These are phyloP conservation scores for Cladophialophora chaetospira DNA, from an alignment of 2,329 filamentous ascomycete genomes.

Conservation along the genomic window DNA sequence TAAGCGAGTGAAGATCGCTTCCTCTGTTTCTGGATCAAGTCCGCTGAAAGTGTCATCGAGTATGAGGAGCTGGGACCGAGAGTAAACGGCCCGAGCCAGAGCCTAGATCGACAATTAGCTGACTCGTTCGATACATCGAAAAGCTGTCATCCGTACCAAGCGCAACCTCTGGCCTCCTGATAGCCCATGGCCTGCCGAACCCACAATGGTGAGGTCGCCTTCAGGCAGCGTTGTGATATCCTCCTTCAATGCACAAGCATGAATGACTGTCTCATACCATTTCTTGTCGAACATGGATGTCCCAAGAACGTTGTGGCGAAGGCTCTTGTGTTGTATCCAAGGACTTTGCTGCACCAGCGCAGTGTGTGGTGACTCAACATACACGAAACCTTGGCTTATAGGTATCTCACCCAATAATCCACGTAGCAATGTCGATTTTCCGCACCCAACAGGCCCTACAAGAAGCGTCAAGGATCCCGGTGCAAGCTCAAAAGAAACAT, in stretches of 20 bases:
- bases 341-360: constrained; percentile 56
- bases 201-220: constrained; percentile 77
- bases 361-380: background rate
- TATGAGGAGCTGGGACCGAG: constrained; percentile 71
- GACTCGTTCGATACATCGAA: too few species aligned
- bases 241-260: constrained; percentile 71
- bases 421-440: background rate
- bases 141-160: too few species aligned
- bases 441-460: background rate
- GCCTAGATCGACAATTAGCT: too few species aligned
- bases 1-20: constrained; percentile 49
- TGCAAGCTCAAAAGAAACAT: background rate
- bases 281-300: constrained; percentile 67
- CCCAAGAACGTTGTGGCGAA: constrained; percentile 77
- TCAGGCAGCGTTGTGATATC: constrained; percentile 75
- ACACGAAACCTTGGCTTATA: background rate
- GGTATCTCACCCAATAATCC: background rate
- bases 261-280: constrained; percentile 69
- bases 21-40: constrained; percentile 79
- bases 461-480: background rate
- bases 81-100: constrained; percentile 80
- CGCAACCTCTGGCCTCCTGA: constrained; percentile 83
- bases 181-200: constrained; percentile 80
- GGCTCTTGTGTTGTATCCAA: constrained; percentile 80
- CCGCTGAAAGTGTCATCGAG: constrained; percentile 82